Base-by-base conservation (phyloP, 2,329 filamentous ascomycete genomes). In the Diaporthe ilicicola region DNA sequence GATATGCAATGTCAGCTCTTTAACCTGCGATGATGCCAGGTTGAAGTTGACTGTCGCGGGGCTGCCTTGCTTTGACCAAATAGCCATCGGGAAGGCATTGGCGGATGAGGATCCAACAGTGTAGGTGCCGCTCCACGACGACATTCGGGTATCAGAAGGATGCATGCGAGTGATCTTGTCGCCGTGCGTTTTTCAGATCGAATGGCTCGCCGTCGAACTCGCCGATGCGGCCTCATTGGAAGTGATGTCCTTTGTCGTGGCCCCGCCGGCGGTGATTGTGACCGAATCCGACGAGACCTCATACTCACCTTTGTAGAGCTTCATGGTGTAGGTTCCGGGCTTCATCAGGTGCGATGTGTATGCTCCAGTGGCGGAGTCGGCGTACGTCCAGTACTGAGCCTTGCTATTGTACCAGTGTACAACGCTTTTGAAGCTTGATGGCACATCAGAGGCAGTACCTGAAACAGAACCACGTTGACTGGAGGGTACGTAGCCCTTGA, bases 341-440 rank as follows among this genome's bases (percentile, higher is more conserved):
- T 90, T 90, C 90, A 92, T 92, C 69, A 85, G 81, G 0, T 90
- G 90, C 0, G 89, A 91, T 3, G 85, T 90, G 79, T 90, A 93
- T 15, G 82, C 82, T 12, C 90, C 89, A 54, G 79, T 82, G 27
- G 84, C 84, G 10, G 82, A 82, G 24, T 88, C 86, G 71, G 62
- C 62, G 22, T 88, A 88, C 7, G 85, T 81, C 90, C 90, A 93
- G 82, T 92, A 92, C 76, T 92, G 91, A 0, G 89, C 88, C 7
- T 82, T 82, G 37, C 77, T 77, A 78, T 92, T 92, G 80, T 87
- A 88, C 90, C 90, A 92, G 79, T 92, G 90, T 1, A 92, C 81
- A 3, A 92, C 90, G 56, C 81, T 83, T 71, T 89, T 81, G 77
- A 89, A 86, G 19, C 79, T 82, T 22, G 83, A 84, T 0, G 82